Base-by-base conservation (phyloP, 108 stramenopile species). In the Licmophora abbreviata region DNA sequence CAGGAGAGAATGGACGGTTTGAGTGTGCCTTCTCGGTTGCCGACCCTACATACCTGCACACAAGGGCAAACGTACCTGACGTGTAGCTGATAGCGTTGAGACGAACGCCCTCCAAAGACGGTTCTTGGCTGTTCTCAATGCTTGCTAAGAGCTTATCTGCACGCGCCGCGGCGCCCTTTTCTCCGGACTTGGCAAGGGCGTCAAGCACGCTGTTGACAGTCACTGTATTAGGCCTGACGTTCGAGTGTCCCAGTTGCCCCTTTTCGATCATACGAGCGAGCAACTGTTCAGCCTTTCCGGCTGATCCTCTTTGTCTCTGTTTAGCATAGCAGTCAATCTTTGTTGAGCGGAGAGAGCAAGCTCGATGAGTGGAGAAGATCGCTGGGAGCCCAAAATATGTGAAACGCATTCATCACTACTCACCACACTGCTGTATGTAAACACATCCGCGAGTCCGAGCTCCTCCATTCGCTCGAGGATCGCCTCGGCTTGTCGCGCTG, bases 261-360 rank as follows among this genome's bases (percentile, higher is more conserved):
- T 83, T 59, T 46, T 74, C 44, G 51, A 64, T 71, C 89, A 91
- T 91, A 7, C 74, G 76, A 3, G 76, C 62, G 10, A 91, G 63
- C 83, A 91, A 78, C 57, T 82, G 83, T 53, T 87, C 85, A 0
- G 89, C 89, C 61, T 87, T 86, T 9, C 76, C 70, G 1, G 85
- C 89, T 9, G 83, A 79, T 48, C 80, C 83, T 10, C 25, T 59
- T 29, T 74, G 65, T 20, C 67, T 64, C 54, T 56, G 63, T 36
- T 78, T 73, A 4, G 68, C 61, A 61, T 66, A 78, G 55, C 69
- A 70, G 48, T 89, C 81, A 31, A 89, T 85, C n/a, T n/a, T n/a
- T n/a, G n/a, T n/a, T n/a, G n/a, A n/a, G n/a, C n/a, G n/a, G n/a
- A n/a, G n/a, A n/a, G n/a, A n/a, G n/a, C n/a, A n/a, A n/a, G n/a